phyloP scores from a whole-genome alignment of 139 green algal genomes.

The Asterochloris erici region DNA sequence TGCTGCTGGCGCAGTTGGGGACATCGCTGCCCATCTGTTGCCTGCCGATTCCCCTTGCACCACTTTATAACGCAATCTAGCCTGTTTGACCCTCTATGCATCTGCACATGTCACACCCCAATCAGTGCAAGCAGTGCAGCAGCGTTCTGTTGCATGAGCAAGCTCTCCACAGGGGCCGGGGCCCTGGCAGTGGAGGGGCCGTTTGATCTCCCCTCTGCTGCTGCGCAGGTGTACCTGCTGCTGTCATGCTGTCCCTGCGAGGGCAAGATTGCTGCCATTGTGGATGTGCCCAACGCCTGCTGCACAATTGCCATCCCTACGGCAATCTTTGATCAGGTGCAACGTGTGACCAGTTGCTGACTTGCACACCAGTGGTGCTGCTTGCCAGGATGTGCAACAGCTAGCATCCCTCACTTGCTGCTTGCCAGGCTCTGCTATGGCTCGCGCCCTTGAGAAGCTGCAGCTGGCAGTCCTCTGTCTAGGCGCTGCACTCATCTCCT shows the following conservation, averaged over 20 bases:
- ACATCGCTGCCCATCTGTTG: neutral
- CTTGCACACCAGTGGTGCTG: neutral
- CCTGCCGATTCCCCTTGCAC: neutral
- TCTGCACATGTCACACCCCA: no score
- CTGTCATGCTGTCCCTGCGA: conserved; percentile 74
- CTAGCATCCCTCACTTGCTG: neutral
- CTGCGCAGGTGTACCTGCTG: conserved; percentile 68
- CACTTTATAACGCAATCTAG: no score
- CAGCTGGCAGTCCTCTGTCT: neutral
- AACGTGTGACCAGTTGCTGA: neutral
- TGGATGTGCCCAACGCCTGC: conserved; percentile 69
- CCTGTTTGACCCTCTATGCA: no score
- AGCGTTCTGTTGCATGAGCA: neutral
- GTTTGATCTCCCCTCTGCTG: neutral
- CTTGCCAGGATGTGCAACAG: neutral
- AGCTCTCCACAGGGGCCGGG: no score
- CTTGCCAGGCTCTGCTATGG: neutral
- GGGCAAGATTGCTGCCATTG: conserved; percentile 67
- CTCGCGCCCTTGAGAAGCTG: neutral
- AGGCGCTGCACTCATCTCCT: neutral
- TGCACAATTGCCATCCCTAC: conserved; percentile 47
- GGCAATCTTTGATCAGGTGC: conserved; percentile 66
- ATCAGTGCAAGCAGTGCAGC: neutral
- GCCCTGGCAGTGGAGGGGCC: neutral
- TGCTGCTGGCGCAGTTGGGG: neutral